phyloP scores from a whole-genome alignment of 2,329 filamentous ascomycete species.

The Fusarium anguioides region DNA sequence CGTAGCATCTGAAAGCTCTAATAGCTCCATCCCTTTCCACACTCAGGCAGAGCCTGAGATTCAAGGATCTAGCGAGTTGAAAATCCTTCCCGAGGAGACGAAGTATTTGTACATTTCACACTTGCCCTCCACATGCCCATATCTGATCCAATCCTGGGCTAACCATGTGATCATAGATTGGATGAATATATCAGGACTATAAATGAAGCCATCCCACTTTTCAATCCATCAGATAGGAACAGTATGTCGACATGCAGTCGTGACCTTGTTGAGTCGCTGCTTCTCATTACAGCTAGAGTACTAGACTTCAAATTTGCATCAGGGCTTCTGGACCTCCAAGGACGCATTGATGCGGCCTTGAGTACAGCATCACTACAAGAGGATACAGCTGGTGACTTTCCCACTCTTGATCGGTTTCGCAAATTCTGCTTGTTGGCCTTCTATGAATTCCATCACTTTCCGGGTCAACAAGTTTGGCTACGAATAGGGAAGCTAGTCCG shows the following conservation, averaged over 20 bases:
- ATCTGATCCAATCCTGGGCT: too few relatives aligned
- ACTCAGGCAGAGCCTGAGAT: too few relatives aligned
- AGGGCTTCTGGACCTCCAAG: rapidly evolving
- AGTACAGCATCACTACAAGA: neutral
- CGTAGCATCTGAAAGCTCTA: neutral
- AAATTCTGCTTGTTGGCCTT: neutral
- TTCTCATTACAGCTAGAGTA: neutral
- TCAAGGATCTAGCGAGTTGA: neutral
- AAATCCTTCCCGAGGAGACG: neutral
- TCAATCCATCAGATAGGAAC: neutral
- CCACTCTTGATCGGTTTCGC: neutral
- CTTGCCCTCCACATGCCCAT: too few relatives aligned
- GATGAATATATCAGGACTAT: neutral
- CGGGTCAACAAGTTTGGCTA: neutral
- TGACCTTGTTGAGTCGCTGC: neutral
- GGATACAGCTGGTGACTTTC: neutral
- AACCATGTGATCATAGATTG: neutral
- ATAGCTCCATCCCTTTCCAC: neutral
- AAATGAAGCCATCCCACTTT: neutral
- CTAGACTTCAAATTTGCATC: neutral
- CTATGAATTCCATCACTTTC: neutral
- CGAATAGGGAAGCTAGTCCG: neutral
- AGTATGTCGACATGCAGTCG: neutral
- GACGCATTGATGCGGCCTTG: neutral
- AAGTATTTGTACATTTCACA: neutral